Base-by-base conservation (phyloP, 257 asterid species). In the Scutellaria minor region DNA sequence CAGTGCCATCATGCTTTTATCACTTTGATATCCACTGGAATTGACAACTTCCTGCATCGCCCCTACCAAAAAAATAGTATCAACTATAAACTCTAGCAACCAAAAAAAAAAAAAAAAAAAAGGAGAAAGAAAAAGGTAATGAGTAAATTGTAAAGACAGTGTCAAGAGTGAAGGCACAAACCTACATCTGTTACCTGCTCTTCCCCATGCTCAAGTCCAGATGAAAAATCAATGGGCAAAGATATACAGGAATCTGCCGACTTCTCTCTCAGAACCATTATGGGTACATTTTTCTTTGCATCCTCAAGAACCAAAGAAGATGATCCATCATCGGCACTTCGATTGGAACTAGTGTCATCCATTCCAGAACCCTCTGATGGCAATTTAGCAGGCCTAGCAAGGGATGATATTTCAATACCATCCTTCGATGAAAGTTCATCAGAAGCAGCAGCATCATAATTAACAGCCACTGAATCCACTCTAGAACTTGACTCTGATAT, bases 171-270 rank as follows among this genome's bases (percentile, higher is more conserved):
- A 86, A 83, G 97, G 94, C 87, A 95, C 98, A 95, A 87, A 95
- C 98, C 98, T 92, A 92, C 87, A 83, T 85, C 97, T 88, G 93
- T 83, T 95, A 92, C 96, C 97, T 90, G 98, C 91, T 83, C 93
- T 81, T 75, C 85, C 83, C 74, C 78, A 61, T 68, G 84, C 64
- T 50, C 80, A 60, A 63, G 65, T 58, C 82, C 77, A 47, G 85
- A 66, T 46, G 85, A 66, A 55, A 59, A 37, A 53, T 83, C 87
- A 80, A 68, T 58, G 58, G 85, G 82, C 72, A 77, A 72, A 59
- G 79, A 70, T 65, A 45, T 57, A 75, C 71, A 50, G 45, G 82
- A 61, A 65, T 82, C 81, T 59, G 55, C 69, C 5, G 70, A 69
- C 62, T 80, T 46, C 81, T 78, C 88, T 66, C 53, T 79, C 22